Conservation (phyloP, 148 eudicot genomes). For the Rhododendron ferrugineum region DNA sequence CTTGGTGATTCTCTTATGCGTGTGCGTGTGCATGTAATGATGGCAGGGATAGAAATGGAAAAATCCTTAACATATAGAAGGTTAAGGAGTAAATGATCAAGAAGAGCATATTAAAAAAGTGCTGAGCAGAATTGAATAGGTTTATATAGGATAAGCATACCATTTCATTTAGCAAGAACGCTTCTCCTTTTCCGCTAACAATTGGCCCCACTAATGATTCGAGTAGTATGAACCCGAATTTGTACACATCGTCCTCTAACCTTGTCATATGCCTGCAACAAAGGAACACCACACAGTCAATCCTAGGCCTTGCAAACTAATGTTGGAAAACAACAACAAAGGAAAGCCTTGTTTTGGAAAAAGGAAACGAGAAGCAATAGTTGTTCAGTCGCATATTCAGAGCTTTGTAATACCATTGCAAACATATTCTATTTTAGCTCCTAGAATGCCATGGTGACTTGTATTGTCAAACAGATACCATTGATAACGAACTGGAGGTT, state of each 20-base stretch:
- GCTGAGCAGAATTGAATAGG: not conserved
- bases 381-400: too few species aligned
- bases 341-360: not conserved
- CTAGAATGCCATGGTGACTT: not conserved
- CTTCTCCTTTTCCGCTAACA: constrained; percentile 51
- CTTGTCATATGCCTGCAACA: constrained; percentile 38
- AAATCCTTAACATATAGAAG: not conserved
- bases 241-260: constrained; percentile 57
- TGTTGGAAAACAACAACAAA: not conserved
- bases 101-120: not conserved
- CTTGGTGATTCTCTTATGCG: not conserved
- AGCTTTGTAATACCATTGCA: not conserved
- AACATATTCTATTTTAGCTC: not conserved
- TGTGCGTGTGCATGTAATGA: not conserved
- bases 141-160: constrained; percentile 24
- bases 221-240: constrained; percentile 62
- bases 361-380: not conserved
- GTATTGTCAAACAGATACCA: not conserved
- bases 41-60: not conserved
- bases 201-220: constrained; percentile 67
- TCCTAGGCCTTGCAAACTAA: not conserved
- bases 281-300: not conserved
- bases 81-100: not conserved
- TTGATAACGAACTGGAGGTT: not conserved
- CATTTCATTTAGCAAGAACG: constrained; percentile 60